A percentile compares a stretch with the other conserved stretches of the same genome.
phyloP scores from a whole-genome alignment of 75 land plant species.

The Larix kaempferi region DNA sequence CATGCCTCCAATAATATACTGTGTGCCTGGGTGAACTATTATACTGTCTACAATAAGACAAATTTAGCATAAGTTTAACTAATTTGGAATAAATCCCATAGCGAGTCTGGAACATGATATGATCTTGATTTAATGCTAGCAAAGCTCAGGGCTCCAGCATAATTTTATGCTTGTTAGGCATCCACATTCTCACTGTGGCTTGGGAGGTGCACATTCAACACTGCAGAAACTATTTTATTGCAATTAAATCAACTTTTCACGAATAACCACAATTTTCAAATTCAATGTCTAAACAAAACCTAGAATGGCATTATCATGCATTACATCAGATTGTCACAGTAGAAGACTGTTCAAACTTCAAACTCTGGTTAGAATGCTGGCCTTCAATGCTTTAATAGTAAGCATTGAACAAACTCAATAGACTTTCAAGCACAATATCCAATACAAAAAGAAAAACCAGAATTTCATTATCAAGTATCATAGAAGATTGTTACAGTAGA shows the following conservation, averaged over 20 bases:
- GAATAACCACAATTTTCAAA: not conserved
- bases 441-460: not conserved
- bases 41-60: too few species aligned
- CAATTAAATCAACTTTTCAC: not conserved
- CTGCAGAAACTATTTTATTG: not conserved
- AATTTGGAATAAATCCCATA: too few species aligned
- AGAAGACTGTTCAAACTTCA: not conserved
- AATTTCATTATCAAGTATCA: conserved; percentile 4
- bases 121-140: not conserved
- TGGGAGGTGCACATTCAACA: not conserved
- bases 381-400: too few species aligned
- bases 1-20: too few species aligned
- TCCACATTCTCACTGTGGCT: not conserved
- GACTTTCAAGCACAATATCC: not conserved
- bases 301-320: not conserved
- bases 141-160: not conserved
- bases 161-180: not conserved
- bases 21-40: too few species aligned
- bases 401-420: not conserved
- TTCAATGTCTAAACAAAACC: not conserved
- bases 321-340: not conserved
- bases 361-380: too few species aligned
- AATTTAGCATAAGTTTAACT: too few species aligned
- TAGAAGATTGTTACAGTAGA: conserved; percentile 9
- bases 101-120: too few species aligned